A percentile compares a stretch with the other conserved stretches of the same genome.
Conservation (phyloP, 108 stramenopile species). For the Stephanodiscus triporus region DNA sequence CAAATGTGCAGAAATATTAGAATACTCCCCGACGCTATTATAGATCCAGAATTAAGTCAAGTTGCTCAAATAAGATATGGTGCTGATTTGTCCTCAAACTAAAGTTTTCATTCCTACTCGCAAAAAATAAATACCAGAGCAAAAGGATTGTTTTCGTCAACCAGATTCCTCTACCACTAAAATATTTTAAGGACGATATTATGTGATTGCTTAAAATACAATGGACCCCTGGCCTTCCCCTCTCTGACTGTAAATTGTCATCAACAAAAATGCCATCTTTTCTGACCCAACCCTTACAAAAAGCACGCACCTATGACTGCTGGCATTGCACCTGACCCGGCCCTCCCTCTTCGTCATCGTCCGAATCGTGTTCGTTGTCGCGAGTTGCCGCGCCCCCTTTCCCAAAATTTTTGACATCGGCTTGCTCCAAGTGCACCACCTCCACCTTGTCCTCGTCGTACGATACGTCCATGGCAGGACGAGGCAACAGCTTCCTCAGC, state of each 20-base stretch:
- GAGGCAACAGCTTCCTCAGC: slow-evolving; percentile 71
- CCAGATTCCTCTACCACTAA: too few species aligned
- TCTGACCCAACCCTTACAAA: neutral
- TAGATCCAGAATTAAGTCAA: too few species aligned
- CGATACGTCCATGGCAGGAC: slow-evolving; percentile 71
- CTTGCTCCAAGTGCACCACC: slow-evolving; percentile 77
- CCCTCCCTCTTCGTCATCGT: slow-evolving; percentile 62
- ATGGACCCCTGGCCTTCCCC: neutral
- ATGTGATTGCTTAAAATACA: neutral
- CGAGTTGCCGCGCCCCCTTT: slow-evolving; percentile 69
- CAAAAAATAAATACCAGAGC: too few species aligned
- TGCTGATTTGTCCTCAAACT: too few species aligned
- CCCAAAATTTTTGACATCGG: slow-evolving; percentile 84
- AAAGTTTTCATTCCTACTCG: too few species aligned
- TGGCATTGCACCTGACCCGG: slow-evolving; percentile 84
- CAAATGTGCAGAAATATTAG: too few species aligned
- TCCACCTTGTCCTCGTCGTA: slow-evolving; percentile 81
- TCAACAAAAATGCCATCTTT: neutral
- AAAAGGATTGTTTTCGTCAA: too few species aligned
- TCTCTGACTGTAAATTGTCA: neutral
- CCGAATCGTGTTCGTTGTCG: slow-evolving; percentile 73
- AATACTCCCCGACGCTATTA: too few species aligned
- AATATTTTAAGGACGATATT: neutral
- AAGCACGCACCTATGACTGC: slow-evolving; percentile 61
- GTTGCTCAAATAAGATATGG: too few species aligned